Conservation (phyloP, 2,329 filamentous ascomycete genomes). For the Paracoccidioides brasiliensis region DNA sequence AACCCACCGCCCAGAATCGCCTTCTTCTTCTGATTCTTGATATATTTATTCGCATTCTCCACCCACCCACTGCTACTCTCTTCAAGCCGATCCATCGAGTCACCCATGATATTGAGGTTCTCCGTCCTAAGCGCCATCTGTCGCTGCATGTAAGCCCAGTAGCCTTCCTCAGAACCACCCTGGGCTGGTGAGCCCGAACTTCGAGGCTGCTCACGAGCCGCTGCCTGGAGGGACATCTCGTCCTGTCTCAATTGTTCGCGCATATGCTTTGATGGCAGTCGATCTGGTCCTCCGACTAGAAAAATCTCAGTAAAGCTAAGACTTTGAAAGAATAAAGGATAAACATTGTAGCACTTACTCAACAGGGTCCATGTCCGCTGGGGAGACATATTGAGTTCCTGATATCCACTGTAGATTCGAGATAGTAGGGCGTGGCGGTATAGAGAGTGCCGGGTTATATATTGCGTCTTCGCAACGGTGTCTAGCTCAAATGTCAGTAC, state of each 20-base stretch:
- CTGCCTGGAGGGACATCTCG: slow-evolving; percentile 38
- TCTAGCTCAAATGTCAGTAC: slow-evolving; percentile 20
- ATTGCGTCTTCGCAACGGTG: slow-evolving; percentile 53
- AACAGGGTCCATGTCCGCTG: slow-evolving; percentile 75
- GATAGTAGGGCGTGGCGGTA: slow-evolving; percentile 78
- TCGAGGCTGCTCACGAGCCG: slow-evolving; percentile 14
- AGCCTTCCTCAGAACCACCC: slow-evolving; percentile 46
- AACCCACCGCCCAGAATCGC: slow-evolving; percentile 54
- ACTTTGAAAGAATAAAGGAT: background rate
- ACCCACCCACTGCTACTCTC: slow-evolving; percentile 73
- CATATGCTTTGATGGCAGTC: slow-evolving; percentile 82
- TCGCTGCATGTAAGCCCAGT: slow-evolving; percentile 67
- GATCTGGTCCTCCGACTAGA: slow-evolving; percentile 64
- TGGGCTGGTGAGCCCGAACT: background rate
- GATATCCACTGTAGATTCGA: slow-evolving; percentile 94
- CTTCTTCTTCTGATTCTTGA: slow-evolving; percentile 76
- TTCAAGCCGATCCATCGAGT: slow-evolving; percentile 71
- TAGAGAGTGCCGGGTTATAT: slow-evolving; percentile 59
- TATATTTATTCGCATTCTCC: slow-evolving; percentile 76
- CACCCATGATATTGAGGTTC: slow-evolving; percentile 67
- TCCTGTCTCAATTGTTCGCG: slow-evolving; percentile 65
- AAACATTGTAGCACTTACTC: slow-evolving; percentile 31
- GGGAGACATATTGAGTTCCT: slow-evolving; percentile 81
- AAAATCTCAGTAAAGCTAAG: background rate
- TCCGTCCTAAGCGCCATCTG: slow-evolving; percentile 87